phyloP scores from a whole-genome alignment of 768 basidiomycete genomes.

The Boletellus ananiceps region DNA sequence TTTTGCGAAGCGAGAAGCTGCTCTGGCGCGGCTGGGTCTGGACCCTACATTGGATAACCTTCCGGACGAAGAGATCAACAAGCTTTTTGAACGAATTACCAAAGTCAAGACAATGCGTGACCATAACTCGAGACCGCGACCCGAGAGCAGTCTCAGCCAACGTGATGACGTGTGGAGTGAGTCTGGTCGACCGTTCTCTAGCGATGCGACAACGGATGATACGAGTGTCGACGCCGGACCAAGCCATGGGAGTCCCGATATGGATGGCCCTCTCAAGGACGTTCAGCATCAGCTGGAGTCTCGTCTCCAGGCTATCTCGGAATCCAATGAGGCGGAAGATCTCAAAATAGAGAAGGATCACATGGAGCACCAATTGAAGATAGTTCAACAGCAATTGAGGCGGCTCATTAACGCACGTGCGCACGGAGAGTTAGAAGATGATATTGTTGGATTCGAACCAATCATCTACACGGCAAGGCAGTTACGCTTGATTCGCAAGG shows the following conservation, averaged over 20 bases:
- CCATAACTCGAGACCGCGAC: conserved; percentile 72
- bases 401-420: conserved; percentile 72
- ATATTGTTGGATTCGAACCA: conserved; percentile 66
- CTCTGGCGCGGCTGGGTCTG: conserved; percentile 76
- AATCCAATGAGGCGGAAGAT: conserved; percentile 77
- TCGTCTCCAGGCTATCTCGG: conserved; percentile 55
- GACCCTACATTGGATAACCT: conserved; percentile 90
- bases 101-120: conserved; percentile 87
- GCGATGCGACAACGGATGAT: conserved; percentile 80
- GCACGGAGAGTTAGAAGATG: conserved; percentile 67
- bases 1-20: conserved; percentile 94
- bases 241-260: conserved; percentile 59
- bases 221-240: conserved; percentile 72
- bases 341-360: conserved; percentile 87
- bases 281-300: conserved; percentile 74
- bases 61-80: conserved; percentile 92
- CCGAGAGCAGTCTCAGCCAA: conserved; percentile 85
- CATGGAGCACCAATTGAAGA: conserved; percentile 82
- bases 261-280: conserved; percentile 60
- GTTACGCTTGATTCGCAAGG: conserved; percentile 75
- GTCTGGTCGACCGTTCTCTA: conserved; percentile 71
- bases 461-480: conserved; percentile 80
- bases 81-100: conserved; percentile 90
- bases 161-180: conserved; percentile 90
- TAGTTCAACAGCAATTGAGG: conserved; percentile 80